Conservation (phyloP, 2,329 filamentous ascomycete species). For the Hypoxylon sp. region DNA sequence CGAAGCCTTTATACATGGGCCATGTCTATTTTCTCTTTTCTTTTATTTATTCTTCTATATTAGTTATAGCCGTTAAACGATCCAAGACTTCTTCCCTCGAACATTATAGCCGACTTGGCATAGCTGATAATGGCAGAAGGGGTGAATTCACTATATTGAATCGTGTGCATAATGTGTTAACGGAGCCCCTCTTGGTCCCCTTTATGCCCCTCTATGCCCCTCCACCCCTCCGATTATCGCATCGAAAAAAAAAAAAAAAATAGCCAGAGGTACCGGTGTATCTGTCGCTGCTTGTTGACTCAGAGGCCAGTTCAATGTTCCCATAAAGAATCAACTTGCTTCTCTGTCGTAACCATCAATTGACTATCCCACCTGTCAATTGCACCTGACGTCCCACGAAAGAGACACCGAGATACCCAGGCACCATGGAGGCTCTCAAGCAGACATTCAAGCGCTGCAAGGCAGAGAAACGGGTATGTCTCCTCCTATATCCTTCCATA, state of each 20-base stretch:
- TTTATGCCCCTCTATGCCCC: no score
- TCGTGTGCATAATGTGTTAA: no score
- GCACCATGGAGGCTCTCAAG: conserved; percentile 64
- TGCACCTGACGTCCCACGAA: background rate
- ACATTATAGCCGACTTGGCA: no score
- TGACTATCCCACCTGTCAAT: conserved; percentile 3
- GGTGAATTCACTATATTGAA: no score
- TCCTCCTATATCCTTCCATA: background rate
- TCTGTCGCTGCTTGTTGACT: conserved; percentile 1
- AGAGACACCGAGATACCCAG: no score
- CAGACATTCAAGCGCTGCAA: conserved; percentile 68
- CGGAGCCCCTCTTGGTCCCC: no score
- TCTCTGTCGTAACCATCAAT: conserved; percentile 7
- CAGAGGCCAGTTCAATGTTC: background rate
- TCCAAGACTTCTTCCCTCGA: no score
- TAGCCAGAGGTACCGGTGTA: no score
- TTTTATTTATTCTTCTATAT: no score
- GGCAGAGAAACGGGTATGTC: conserved; percentile 61
- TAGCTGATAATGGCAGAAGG: no score
- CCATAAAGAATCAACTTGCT: conserved; percentile 11
- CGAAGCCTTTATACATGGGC: background rate
- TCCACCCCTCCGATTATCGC: conserved; percentile 27
- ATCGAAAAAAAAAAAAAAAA: conserved; percentile 6
- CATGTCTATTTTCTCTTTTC: background rate
- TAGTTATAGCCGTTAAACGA: no score